phyloP scores from a whole-genome alignment of 345 rosid genomes.

The Salix caprea region DNA sequence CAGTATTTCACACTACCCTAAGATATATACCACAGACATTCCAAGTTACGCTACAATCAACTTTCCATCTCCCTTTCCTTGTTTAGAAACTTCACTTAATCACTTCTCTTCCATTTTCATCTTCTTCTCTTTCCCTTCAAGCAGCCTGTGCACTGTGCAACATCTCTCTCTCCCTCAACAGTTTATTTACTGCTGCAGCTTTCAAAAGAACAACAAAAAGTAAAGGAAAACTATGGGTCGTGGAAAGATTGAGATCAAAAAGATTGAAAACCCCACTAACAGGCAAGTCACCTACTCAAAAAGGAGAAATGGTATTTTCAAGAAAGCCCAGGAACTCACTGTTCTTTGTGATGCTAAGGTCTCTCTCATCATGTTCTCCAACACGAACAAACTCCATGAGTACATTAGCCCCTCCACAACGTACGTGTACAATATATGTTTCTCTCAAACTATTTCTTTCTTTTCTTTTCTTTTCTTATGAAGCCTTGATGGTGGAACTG shows the following conservation, averaged over 20 bases:
- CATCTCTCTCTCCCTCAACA: background rate
- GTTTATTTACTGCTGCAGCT: background rate
- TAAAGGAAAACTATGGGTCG: conserved; percentile 38
- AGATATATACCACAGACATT: conserved; percentile 5
- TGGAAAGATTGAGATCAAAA: conserved; percentile 62
- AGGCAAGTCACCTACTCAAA: conserved; percentile 67
- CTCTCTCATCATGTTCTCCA: conserved; percentile 54
- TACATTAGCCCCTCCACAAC: conserved; percentile 43
- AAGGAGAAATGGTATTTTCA: conserved; percentile 54
- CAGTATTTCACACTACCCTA: background rate
- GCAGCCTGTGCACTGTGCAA: background rate
- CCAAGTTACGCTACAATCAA: conserved; percentile 26
- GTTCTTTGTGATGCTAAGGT: conserved; percentile 70
- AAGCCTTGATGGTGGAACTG: background rate
- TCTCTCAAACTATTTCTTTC: background rate
- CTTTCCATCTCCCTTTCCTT: conserved; percentile 20
- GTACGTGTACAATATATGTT: conserved; percentile 20
- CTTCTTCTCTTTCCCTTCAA: conserved; percentile 5
- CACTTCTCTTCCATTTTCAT: background rate
- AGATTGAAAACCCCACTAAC: conserved; percentile 56
- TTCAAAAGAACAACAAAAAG: background rate
- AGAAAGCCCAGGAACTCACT: conserved; percentile 63
- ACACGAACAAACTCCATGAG: conserved; percentile 43
- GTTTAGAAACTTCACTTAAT: conserved; percentile 16
- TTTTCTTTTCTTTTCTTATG: background rate